A percentile compares a stretch with the other conserved stretches of the same genome.
phyloP scores from a whole-genome alignment of 1,139 yeast species.

The Yamadazyma triangularis region DNA sequence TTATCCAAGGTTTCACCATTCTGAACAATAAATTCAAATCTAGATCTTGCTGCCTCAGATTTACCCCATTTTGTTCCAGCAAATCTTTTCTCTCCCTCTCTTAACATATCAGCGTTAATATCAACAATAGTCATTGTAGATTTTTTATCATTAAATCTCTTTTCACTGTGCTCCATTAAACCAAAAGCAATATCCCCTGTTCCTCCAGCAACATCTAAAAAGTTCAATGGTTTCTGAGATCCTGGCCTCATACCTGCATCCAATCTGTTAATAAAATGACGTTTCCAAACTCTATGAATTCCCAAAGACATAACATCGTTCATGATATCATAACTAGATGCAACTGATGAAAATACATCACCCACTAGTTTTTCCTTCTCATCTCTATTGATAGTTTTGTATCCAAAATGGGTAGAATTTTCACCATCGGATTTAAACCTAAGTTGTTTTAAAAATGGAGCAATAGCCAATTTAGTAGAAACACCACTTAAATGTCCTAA shows the following conservation, averaged over 20 bases:
- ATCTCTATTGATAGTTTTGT: conserved; percentile 71
- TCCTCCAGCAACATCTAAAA: conserved; percentile 98
- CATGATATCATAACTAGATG: conserved; percentile 92
- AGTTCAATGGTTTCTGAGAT: conserved; percentile 68
- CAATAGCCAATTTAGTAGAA: neutral
- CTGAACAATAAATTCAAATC: conserved; percentile 81
- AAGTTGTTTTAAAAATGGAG: neutral
- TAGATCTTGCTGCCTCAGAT: conserved; percentile 39
- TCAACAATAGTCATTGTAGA: conserved; percentile 90
- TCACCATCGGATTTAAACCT: neutral
- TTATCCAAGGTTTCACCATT: conserved; percentile 88
- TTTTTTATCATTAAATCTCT: conserved; percentile 66
- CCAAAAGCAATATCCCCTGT: conserved; percentile 99
- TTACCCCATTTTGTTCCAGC: conserved; percentile 44
- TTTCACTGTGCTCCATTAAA: conserved; percentile 83
- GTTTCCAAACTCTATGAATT: conserved; percentile 91
- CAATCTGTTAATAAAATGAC: conserved; percentile 77
- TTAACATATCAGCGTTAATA: conserved; percentile 92
- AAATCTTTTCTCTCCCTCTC: conserved; percentile 81
- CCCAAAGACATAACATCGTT: conserved; percentile 98
- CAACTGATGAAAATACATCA: conserved; percentile 90
- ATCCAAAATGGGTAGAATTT: conserved; percentile 87
- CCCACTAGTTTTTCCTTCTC: conserved; percentile 87
- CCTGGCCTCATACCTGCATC: conserved; percentile 96
- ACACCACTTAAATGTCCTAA: neutral